These are phyloP conservation scores for Geoglossum cookeanum DNA, from an alignment of 2,329 filamentous ascomycete species.

Conservation along the genomic window DNA sequence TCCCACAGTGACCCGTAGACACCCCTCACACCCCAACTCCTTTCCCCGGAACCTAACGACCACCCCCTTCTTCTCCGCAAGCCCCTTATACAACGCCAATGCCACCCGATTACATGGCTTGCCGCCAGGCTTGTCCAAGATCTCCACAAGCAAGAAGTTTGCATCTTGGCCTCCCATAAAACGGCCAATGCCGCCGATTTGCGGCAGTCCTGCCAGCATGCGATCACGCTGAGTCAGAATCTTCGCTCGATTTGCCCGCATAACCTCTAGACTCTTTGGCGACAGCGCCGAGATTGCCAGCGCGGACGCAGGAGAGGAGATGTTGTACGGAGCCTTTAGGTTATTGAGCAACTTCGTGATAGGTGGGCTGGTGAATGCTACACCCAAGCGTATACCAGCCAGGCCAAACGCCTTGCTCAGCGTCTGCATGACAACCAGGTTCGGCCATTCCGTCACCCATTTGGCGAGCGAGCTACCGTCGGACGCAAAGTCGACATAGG, in stretches of 20 bases:
- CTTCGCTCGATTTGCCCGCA: slow-evolving; percentile 49
- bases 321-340: slow-evolving; percentile 92
- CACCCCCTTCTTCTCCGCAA: slow-evolving; percentile 75
- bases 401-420: slow-evolving; percentile 95
- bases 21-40: slow-evolving; percentile 76
- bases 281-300: slow-evolving; percentile 58
- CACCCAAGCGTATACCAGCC: slow-evolving; percentile 79
- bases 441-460: slow-evolving; percentile 83
- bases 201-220: slow-evolving; percentile 51
- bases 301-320: slow-evolving; percentile 70
- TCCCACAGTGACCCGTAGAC: slow-evolving; percentile 78
- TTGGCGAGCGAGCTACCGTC: slow-evolving; percentile 67
- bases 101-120: slow-evolving; percentile 64
- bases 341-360: slow-evolving; percentile 72
- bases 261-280: slow-evolving; percentile 46
- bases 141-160: slow-evolving; percentile 85
- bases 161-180: slow-evolving; percentile 63
- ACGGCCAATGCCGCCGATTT: slow-evolving; percentile 57
- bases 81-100: slow-evolving; percentile 58
- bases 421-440: slow-evolving; percentile 94
- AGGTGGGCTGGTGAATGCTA: slow-evolving; percentile 55
- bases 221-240: slow-evolving; percentile 63
- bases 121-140: slow-evolving; percentile 49
- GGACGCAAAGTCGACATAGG: slow-evolving; percentile 86
- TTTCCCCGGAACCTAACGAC: slow-evolving; percentile 88